Evolutionary conservation across 495 filamentous ascomycete species (phyloP), one percentile per base, ranked within the genome.

Genomic region (Penicillium riverlandense): DNA sequence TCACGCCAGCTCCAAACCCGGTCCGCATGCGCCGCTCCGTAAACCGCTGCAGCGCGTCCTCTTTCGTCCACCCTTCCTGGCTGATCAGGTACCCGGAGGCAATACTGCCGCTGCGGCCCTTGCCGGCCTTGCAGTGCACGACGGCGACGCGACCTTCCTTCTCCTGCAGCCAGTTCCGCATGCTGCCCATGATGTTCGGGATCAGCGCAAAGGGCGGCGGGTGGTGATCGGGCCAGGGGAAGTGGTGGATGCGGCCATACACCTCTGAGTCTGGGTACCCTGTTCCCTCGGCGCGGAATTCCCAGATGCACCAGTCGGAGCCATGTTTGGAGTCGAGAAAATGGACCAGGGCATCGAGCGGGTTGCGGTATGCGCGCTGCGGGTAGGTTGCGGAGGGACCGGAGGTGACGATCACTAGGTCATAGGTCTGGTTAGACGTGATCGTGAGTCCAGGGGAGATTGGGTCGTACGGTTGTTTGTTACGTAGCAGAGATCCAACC

Each of bases 121-220:
- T 98, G 2, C 92, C 92, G 2, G 92, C 92, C 63, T 96, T 98
- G 69, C 92, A 97, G 61, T 97, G 92, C 9, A 98, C 88, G 6
- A 98, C 91, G 1, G 83, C 83, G 1, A 95, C 85, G 15, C 88
- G 71, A n/a, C 56, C 70, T 46, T 50, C 54, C n/a, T 58, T 61
- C 40, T 41, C 57, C 22, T 77, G 65, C 31, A 95, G 57, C 89
- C 90, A 96, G 44, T 89, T 83, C 40, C 84, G 75, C 90, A 97
- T 96, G 50, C 84, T 83, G 6, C 77, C 89, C 72, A 96, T 77
- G n/a, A 96, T 87, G 55, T 83, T 71, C 1, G 89, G 90, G 15
- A 97, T 83, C 11, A 96, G 65, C 29, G 78, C 76, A 55, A 98
- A 97, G 4, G 94, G 92, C 45, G 92, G 92, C 29, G 92, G 94